Conservation (phyloP, 1,139 yeast genomes). For the Yamadazyma friedrichii region DNA sequence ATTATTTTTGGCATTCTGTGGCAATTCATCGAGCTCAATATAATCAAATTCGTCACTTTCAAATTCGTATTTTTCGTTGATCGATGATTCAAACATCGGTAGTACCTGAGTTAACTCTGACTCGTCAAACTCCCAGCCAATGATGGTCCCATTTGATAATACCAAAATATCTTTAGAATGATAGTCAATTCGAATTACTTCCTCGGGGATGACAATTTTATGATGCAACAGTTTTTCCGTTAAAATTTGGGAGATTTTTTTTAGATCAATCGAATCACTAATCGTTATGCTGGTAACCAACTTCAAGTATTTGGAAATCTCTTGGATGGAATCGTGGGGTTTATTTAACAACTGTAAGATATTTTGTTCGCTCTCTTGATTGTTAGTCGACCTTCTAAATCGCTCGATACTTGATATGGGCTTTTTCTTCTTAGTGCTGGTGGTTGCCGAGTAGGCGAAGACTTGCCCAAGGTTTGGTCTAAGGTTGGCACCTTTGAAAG, state of each 20-base stretch:
- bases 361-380: conserved; percentile 13
- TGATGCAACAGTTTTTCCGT: conserved; percentile 1
- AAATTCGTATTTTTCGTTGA: conserved; percentile 42
- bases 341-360: conserved; percentile 14
- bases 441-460: background rate
- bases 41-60: conserved; percentile 90
- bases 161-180: conserved; percentile 52
- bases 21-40: conserved; percentile 46
- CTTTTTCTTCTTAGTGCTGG: conserved; percentile 14
- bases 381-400: conserved; percentile 17
- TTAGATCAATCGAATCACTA: conserved; percentile 15
- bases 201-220: conserved; percentile 61
- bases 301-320: conserved; percentile 12
- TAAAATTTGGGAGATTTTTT: conserved; percentile 3
- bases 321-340: conserved; percentile 8
- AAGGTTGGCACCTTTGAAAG: too few relatives aligned
- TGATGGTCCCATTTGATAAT: conserved; percentile 69
- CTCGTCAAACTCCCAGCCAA: conserved; percentile 79
- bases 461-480: too few relatives aligned
- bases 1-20: conserved; percentile 25
- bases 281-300: conserved; percentile 16
- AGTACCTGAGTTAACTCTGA: conserved; percentile 46
- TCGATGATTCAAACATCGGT: conserved; percentile 37
- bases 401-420: conserved; percentile 16
- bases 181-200: conserved; percentile 51